Evolutionary conservation across 202 grass and related monocot species (phyloP).

Genomic region (Hordeum pubiflorum): DNA sequence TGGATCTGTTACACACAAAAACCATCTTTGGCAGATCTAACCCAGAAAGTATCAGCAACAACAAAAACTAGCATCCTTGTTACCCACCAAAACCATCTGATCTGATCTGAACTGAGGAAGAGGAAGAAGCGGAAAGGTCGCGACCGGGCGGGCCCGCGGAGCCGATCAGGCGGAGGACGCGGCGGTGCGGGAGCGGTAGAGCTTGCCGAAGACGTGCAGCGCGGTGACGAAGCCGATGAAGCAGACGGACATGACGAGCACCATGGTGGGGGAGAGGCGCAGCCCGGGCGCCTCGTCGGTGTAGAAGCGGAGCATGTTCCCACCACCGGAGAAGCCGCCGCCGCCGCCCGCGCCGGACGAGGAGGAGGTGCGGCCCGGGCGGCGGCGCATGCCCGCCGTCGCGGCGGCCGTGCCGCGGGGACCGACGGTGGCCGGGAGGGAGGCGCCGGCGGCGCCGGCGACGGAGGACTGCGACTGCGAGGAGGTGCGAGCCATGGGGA

Average conservation of each 20-base stretch:
- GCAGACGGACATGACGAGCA: slow-evolving; percentile 87
- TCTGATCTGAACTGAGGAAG: neutral
- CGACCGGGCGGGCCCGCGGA: neutral
- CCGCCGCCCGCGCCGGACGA: neutral
- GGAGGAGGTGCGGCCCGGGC: slow-evolving; percentile 11
- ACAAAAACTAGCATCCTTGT: slow-evolving; percentile 4
- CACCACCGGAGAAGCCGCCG: slow-evolving; percentile 32
- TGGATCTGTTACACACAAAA: neutral
- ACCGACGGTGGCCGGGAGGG: slow-evolving; percentile 28
- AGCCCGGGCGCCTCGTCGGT: slow-evolving; percentile 80
- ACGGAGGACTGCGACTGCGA: slow-evolving; percentile 42
- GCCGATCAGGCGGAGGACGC: slow-evolving; percentile 36
- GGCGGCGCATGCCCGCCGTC: slow-evolving; percentile 32
- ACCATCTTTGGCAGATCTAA: slow-evolving; percentile 3
- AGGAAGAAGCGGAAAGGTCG: neutral
- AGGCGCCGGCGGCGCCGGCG: neutral
- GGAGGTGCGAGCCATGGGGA: slow-evolving; percentile 32
- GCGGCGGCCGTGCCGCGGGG: slow-evolving; percentile 37
- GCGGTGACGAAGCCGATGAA: slow-evolving; percentile 92
- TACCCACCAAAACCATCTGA: slow-evolving; percentile 19
- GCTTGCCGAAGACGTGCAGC: slow-evolving; percentile 91
- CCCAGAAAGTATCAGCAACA: neutral
- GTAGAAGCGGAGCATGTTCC: slow-evolving; percentile 98
- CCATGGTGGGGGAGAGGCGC: slow-evolving; percentile 80
- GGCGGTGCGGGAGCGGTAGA: slow-evolving; percentile 77